Base-by-base conservation (phyloP, 441 rosid genomes). In the Biscutella laevigata region DNA sequence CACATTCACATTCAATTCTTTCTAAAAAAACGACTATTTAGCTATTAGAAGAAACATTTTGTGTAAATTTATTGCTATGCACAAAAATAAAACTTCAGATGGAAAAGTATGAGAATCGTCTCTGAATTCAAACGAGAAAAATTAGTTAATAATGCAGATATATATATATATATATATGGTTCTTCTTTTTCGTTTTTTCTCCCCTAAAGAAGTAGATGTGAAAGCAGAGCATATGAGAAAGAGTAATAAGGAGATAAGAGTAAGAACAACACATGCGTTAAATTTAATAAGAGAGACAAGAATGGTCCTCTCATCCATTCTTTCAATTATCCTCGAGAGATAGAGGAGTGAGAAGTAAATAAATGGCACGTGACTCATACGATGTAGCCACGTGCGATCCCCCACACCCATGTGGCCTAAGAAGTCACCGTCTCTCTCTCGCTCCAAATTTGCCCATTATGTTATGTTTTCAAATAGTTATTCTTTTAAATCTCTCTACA, bases 361-460 rank as follows among this genome's bases (percentile, higher is more conserved):
- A 59, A 52, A n/a, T 59, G 66, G 71, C 71, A 66, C 66, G 66
- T 59, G 71, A 66, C 61, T 36, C 4, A 15, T 42, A 50, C 51
- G 12, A 50, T 3, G 9, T n/a, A 34, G 20, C 66, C 69, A 75
- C 86, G 77, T 81, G 82, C 73, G 62, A 61, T 4, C 61, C 12
- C 53, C 52, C 43, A 53, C 54, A 55, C 66, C 85, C 86, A 81
- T 75, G 86, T 81, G 91, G 40, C 53, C 36, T 6, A 11, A 9
- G 2, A 2, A 4, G 30, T 46, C 37, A 46, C 62, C 68, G 51
- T 42, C 13, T 62, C 54, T 42, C 5, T 46, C 62, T n/a, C n/a
- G 50, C n/a, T n/a, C n/a, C n/a, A n/a, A n/a, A n/a, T n/a, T n/a
- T n/a, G n/a, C n/a, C n/a, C n/a, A n/a, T n/a, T n/a, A n/a, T n/a